Evolutionary conservation across 2,329 filamentous ascomycete species (phyloP).

Genomic region (Pyrenochaeta sp.): DNA sequence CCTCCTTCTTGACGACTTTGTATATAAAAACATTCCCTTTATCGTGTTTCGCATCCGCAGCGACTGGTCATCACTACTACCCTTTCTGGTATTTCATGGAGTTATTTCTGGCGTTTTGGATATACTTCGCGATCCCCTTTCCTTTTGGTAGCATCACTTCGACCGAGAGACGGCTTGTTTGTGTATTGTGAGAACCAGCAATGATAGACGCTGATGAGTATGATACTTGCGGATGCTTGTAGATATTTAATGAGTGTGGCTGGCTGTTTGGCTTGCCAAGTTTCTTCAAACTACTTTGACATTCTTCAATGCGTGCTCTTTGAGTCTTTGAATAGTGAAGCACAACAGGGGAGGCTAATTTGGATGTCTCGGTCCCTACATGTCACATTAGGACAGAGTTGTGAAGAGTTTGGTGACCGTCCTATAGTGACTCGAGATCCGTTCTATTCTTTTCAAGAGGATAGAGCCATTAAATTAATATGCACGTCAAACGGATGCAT

Average conservation of each 20-base stretch:
- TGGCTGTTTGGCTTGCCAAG: slow-evolving; percentile 4
- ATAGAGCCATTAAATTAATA: no score
- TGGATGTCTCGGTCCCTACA: no score
- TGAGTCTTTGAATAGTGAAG: no score
- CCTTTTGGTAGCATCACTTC: slow-evolving; percentile 1
- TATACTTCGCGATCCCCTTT: slow-evolving; percentile 6
- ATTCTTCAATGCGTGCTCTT: no score
- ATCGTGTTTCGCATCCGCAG: not conserved
- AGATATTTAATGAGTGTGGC: slow-evolving; percentile 11
- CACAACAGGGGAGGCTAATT: no score
- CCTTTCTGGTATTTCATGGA: slow-evolving; percentile 1
- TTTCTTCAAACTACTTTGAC: no score
- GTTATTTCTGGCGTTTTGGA: slow-evolving; percentile 1
- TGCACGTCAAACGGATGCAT: no score
- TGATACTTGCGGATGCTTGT: slow-evolving; percentile 4
- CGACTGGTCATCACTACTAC: not conserved
- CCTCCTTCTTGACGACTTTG: not conserved
- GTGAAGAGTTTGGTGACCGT: no score
- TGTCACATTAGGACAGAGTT: no score
- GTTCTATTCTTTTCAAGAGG: no score
- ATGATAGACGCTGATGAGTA: slow-evolving; percentile 13
- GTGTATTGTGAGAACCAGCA: not conserved
- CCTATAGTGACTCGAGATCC: no score
- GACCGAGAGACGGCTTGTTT: not conserved
- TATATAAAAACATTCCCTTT: slow-evolving; percentile 10